Conservation (phyloP, 2,329 filamentous ascomycete genomes). For the Xylaria sp. region DNA sequence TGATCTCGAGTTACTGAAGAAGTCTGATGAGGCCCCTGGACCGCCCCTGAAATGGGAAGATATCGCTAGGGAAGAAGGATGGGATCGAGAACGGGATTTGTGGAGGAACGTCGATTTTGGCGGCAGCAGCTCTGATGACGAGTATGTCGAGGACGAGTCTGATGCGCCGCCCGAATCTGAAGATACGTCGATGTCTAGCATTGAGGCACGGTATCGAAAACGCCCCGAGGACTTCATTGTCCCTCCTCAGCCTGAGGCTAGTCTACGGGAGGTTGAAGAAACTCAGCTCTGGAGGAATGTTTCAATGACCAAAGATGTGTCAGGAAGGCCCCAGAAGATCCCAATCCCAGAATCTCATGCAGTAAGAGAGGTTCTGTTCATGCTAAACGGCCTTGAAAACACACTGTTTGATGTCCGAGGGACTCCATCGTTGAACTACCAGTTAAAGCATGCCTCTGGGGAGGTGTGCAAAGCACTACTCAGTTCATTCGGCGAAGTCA, state of each 20-base stretch:
- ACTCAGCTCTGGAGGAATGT: conserved; percentile 51
- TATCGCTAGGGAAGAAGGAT: conserved; percentile 74
- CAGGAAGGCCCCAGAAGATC: conserved; percentile 42
- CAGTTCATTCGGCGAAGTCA: conserved; percentile 49
- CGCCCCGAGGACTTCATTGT: conserved; percentile 42
- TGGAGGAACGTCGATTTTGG: conserved; percentile 72
- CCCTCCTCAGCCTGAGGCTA: conserved; percentile 37
- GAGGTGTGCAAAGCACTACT: conserved; percentile 54
- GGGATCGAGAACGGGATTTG: conserved; percentile 65
- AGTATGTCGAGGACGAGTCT: conserved; percentile 45
- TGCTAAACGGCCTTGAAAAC: conserved; percentile 79
- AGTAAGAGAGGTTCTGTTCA: conserved; percentile 78
- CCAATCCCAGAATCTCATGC: conserved; percentile 71
- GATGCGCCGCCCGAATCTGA: conserved; percentile 39
- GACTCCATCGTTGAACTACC: conserved; percentile 44
- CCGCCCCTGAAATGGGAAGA: conserved; percentile 74
- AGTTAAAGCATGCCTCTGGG: conserved; percentile 52
- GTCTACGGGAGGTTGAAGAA: conserved; percentile 43
- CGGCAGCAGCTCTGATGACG: conserved; percentile 67
- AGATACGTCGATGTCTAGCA: conserved; percentile 41
- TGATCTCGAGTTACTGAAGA: conserved; percentile 59
- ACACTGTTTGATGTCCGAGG: conserved; percentile 63
- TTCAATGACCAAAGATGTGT: conserved; percentile 31
- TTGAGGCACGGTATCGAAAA: conserved; percentile 34
- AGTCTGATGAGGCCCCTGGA: conserved; percentile 47